Base-by-base conservation (phyloP, 108 stramenopile species). In the Parietichytrium sp. region DNA sequence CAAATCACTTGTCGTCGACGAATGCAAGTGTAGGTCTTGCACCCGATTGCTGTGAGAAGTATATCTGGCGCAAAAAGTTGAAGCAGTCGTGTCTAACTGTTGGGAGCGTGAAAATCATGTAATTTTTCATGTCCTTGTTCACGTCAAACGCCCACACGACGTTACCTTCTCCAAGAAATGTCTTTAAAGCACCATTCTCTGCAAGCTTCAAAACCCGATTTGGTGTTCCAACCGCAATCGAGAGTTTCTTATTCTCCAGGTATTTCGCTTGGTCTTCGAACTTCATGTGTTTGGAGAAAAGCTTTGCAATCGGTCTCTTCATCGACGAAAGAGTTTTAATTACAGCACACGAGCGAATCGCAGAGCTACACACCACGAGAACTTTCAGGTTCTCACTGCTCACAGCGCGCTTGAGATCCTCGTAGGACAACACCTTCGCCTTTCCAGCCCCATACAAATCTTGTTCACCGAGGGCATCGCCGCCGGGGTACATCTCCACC, bases 271-370 rank as follows among this genome's bases (percentile, higher is more conserved):
- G 61, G 38, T 72, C 61, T 7, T 72, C 61, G 42, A 72, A 42
- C 42, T 72, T 72, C 61, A 72, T 72, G 42, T 72, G 61, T 38
- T 72, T 72, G 29, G 61, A 33, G 45, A 72, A 72, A n/a, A 72
- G 61, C 42, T 72, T 72, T 16, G 38, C 61, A 72, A 72, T 42
- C 10, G 61, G 61, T 20, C 61, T 33, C 2, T 72, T 33, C 38
- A 72, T 33, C 33, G 20, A n/a, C 10, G 29, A 33, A 23, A 72
- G 42, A 16, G 33, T 72, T 42, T 72, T 72, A 42, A 72, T 33
- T 8, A 72, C 1, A 0, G 36, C 61, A 42, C 61, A 72, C 1
- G 61, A 33, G 29, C 61, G 61, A 6, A 72, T 20, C 10, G 61
- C 61, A 6, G 61, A 72, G 7, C 61, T 33, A 6, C 38, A 45